Base-by-base conservation (phyloP, 1,139 yeast genomes). In the Candida neerlandica region DNA sequence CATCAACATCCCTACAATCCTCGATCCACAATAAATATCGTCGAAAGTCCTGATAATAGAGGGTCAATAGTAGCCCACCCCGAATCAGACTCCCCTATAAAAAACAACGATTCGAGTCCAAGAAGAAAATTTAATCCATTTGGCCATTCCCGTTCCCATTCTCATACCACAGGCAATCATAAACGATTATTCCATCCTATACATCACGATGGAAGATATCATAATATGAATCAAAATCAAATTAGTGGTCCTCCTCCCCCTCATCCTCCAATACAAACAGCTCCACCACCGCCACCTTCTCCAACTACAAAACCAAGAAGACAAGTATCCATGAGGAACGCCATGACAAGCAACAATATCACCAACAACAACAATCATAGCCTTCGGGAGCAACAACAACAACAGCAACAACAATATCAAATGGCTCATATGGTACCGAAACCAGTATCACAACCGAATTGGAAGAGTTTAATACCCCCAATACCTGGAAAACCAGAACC, bases 391-490 rank as follows among this genome's bases (percentile, higher is more conserved):
- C 44, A 39, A 18, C 23, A 35, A 4, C 43, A n/a, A n/a, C 26
- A 39, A 35, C 40, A 49, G 14, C 30, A n/a, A n/a, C 41, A 38
- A 35, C 44, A 39, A 18, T 18, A 35, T 2, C 43, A 1, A 1
- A 9, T n/a, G 4, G 18, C 30, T 15, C 21, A 12, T 9, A 10
- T 33, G 37, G 15, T 10, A 5, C 21, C 14, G 14, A 15, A 26
- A 9, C 33, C 32, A 39, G 29, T 14, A 21, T 46, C 38, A 12
- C 49, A 47, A 18, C 49, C 51, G 32, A 52, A 56, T 16, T 62
- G 66, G 66, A 62, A 60, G 15, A 51, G 53, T 11, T 52, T 61
- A 41, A 59, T 60, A 7, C 64, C 66, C 19, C 65, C 66, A 2
- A 46, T 60, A 43, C 63, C 62, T 4, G 52, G 52, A 16, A 49